Evolutionary conservation across 2,329 filamentous ascomycete species (phyloP), one percentile per base, ranked within the genome.

Genomic region (Monosporascus ibericus): DNA sequence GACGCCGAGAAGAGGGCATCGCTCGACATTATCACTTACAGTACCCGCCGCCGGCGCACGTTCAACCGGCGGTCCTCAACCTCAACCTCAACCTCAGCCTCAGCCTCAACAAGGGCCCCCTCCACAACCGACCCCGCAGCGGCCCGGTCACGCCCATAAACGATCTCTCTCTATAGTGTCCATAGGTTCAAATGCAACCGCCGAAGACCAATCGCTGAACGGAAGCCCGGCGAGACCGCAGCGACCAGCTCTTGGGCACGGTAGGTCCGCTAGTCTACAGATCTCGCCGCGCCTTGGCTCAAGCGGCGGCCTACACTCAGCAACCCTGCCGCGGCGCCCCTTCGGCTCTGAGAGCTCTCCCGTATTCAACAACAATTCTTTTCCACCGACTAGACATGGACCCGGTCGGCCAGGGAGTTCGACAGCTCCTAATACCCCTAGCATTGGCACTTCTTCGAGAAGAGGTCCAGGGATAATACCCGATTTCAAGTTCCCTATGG

Each of bases 131-230:
- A 53, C 59, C 44, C 61, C 60, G 48, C 62, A 61, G 56, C 57
- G 51, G 52, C 68, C 69, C 22, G 74, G 77, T n/a, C 81, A 86
- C 62, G 74, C 77, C 50, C 88, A 92, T 62, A 84, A 86, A 66
- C 79, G 88, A 61, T 92, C 89, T 3, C 78, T 94, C 30, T 94
- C 89, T 18, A 92, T 94, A 57, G 83, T 92, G 46, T 92, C 89
- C 9, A 82, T 92, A 60, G 86, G 85, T 11, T 82, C 82, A 20
- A 63, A 75, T 58, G 71, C 72, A 38, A 74, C 72, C 30, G 70
- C 72, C 20, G 70, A 75, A 40, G 79, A 80, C 22, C 70, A 75
- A 44, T 59, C 62, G 20, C 70, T 68, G 52, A 75, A 73, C 56
- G 75, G 78, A 27, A 60, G 68, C 15, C 64, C 72, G 2, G 55